A percentile compares a stretch with the other conserved stretches of the same genome.
Conservation (phyloP, 768 basidiomycete genomes). For the Phylloporus sp. region DNA sequence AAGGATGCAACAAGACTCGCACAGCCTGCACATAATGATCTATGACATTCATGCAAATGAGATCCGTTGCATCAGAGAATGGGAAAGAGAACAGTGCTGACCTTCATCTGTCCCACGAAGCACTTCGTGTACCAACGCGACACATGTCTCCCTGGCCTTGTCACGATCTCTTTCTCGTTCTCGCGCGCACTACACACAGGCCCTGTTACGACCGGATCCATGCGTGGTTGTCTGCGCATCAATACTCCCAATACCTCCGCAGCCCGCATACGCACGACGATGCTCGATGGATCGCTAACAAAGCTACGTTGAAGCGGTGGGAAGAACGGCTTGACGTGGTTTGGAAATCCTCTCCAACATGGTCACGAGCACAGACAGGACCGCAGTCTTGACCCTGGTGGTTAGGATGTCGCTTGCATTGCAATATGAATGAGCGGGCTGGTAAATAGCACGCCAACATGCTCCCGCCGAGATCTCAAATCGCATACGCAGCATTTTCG, state of each 20-base stretch:
- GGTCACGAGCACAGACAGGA: slow-evolving; percentile 78
- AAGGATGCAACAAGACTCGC: slow-evolving; percentile 58
- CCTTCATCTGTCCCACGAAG: slow-evolving; percentile 73
- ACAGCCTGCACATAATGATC: slow-evolving; percentile 69
- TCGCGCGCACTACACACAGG: slow-evolving; percentile 58
- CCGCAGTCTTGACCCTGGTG: slow-evolving; percentile 92
- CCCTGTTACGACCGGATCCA: slow-evolving; percentile 93
- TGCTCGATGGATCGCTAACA: slow-evolving; percentile 72
- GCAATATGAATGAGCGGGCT: slow-evolving; percentile 95
- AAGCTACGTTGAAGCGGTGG: slow-evolving; percentile 96
- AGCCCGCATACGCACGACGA: slow-evolving; percentile 75
- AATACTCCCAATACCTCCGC: slow-evolving; percentile 82
- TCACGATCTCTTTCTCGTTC: slow-evolving; percentile 67
- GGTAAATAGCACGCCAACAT: slow-evolving; percentile 92
- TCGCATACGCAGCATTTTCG: slow-evolving; percentile 93
- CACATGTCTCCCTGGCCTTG: slow-evolving; percentile 68
- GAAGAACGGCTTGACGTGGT: slow-evolving; percentile 96
- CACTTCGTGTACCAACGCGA: slow-evolving; percentile 58
- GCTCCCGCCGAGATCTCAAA: slow-evolving; percentile 90
- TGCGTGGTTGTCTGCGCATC: slow-evolving; percentile 87
- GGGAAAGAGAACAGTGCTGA: too few species aligned
- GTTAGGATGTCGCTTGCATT: slow-evolving; percentile 83
- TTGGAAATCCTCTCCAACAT: slow-evolving; percentile 85
- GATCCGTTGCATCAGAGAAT: background rate
- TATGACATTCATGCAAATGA: slow-evolving; percentile 24